These are phyloP conservation scores for Pelargonium exstipulatum DNA, from an alignment of 441 rosid genomes.

Conservation along the genomic window DNA sequence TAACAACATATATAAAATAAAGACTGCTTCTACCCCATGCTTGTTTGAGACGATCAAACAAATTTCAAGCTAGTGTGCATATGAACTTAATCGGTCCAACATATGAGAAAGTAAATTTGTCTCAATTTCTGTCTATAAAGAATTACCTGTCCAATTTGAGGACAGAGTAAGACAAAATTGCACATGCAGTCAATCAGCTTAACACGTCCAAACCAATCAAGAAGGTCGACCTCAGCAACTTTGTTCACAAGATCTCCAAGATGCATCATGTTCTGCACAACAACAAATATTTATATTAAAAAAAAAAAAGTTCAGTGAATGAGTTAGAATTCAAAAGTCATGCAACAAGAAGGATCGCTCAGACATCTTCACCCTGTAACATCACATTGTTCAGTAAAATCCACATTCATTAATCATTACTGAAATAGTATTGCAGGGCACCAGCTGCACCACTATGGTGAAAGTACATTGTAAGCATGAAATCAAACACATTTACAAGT, in stretches of 20 bases:
- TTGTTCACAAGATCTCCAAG: slow-evolving; percentile 60
- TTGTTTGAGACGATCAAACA: neutral
- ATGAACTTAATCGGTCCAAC: neutral
- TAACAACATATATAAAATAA: neutral
- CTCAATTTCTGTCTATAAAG: neutral
- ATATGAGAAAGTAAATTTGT: neutral
- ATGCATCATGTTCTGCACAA: slow-evolving; percentile 49
- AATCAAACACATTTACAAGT: neutral
- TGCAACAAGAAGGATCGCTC: neutral
- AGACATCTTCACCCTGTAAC: neutral
- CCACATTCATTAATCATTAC: neutral
- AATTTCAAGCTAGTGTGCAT: neutral
- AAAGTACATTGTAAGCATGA: neutral
- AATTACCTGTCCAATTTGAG: slow-evolving; percentile 83
- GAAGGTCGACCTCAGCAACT: slow-evolving; percentile 70
- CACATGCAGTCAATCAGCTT: slow-evolving; percentile 73
- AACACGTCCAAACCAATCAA: slow-evolving; percentile 86
- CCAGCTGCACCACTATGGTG: neutral
- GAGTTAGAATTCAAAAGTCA: neutral
- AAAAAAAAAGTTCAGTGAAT: neutral
- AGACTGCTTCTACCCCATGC: neutral
- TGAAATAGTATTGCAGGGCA: neutral
- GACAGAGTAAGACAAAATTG: slow-evolving; percentile 60
- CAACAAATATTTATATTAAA: slow-evolving; percentile 7
- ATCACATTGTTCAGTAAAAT: too few relatives aligned